Evolutionary conservation across 2,329 filamentous ascomycete species (phyloP).

Genomic region (Exophiala dermatitidis): DNA sequence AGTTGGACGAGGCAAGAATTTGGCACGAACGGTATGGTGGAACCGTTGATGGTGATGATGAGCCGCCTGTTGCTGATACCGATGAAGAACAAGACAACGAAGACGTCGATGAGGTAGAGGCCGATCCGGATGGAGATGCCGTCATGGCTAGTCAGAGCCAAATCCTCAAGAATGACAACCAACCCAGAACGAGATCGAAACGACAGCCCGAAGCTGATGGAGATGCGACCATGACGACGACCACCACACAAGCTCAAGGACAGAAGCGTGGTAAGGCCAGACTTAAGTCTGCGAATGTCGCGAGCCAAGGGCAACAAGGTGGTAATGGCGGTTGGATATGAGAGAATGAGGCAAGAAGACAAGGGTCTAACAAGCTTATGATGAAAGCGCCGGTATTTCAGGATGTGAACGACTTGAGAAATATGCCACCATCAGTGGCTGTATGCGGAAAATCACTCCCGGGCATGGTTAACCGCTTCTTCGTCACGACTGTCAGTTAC

Average conservation of each 20-base stretch:
- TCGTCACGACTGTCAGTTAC: not conserved
- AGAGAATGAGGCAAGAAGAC: not conserved
- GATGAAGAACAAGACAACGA: conserved; percentile 37
- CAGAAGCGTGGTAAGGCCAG: conserved; percentile 8
- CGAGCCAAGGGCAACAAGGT: conserved; percentile 4
- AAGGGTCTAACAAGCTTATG: not conserved
- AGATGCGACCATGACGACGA: conserved; percentile 6
- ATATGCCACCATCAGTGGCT: not conserved
- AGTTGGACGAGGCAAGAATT: conserved; percentile 64
- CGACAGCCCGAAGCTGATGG: conserved; percentile 13
- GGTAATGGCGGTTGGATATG: conserved; percentile 12
- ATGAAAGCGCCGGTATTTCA: not conserved
- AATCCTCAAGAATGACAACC: not conserved
- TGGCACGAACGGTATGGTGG: conserved; percentile 32
- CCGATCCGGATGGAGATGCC: conserved; percentile 18
- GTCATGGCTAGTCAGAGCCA: conserved; percentile 19
- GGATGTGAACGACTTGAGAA: not conserved
- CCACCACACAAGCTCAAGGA: conserved; percentile 4
- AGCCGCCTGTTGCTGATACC: conserved; percentile 32
- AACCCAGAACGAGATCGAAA: conserved; percentile 7
- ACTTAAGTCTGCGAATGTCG: conserved; percentile 7
- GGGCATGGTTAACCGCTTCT: not conserved
- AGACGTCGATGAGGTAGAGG: conserved; percentile 34
- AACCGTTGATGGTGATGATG: conserved; percentile 30
- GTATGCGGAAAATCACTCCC: no score